Conservation (phyloP, 306 rosid species). For the Abrus pulchellus region DNA sequence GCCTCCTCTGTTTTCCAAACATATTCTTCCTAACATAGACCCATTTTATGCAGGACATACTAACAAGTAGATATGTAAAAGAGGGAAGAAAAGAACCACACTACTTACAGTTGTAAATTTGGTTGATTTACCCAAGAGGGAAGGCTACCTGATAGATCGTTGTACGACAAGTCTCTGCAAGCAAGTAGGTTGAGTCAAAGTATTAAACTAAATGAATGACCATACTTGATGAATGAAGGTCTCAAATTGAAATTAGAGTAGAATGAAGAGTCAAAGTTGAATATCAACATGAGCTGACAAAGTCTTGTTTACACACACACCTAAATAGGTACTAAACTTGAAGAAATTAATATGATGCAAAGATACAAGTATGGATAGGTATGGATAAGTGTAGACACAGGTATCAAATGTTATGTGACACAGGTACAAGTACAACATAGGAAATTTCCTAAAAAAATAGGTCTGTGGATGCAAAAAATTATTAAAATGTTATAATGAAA, state of each 20-base stretch:
- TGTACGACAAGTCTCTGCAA: slow-evolving; percentile 92
- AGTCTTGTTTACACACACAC: neutral
- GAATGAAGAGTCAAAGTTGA: neutral
- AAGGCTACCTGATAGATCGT: slow-evolving; percentile 70
- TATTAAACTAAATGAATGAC: slow-evolving; percentile 11
- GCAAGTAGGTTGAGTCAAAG: slow-evolving; percentile 27
- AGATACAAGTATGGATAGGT: neutral
- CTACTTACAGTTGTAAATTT: slow-evolving; percentile 68
- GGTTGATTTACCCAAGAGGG: slow-evolving; percentile 76
- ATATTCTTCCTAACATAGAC: neutral
- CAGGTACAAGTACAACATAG: neutral
- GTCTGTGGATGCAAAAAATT: neutral
- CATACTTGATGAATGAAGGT: neutral
- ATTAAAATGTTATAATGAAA: neutral
- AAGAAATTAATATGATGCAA: neutral
- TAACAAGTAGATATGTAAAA: neutral
- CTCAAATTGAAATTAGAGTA: slow-evolving; percentile 1
- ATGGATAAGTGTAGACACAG: no score
- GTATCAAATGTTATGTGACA: neutral
- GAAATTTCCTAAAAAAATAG: neutral
- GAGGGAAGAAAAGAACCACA: neutral
- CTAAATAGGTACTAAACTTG: neutral
- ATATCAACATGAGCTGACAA: slow-evolving; percentile 17
- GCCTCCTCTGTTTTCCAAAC: no score
- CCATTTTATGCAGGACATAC: neutral